Conservation (phyloP, 129 eudicot species). For the Lactuca saligna region DNA sequence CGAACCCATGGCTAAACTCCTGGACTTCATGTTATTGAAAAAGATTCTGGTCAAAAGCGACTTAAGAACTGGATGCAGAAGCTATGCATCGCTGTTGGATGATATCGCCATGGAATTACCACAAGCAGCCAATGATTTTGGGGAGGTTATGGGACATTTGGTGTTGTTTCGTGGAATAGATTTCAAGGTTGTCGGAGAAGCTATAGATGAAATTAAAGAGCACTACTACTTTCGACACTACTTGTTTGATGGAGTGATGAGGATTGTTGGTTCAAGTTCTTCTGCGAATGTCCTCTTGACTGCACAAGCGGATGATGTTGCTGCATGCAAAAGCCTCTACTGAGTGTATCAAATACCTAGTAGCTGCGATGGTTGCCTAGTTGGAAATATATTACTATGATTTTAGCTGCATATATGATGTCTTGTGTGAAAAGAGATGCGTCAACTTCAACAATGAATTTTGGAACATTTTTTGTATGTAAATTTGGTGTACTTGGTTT, state of each 20-base stretch:
- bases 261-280: slow-evolving; percentile 35
- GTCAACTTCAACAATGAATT: too few species aligned
- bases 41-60: slow-evolving; percentile 49
- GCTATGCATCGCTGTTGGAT: slow-evolving; percentile 52
- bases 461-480: too few species aligned
- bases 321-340: slow-evolving; percentile 26
- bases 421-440: too few species aligned
- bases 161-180: slow-evolving; percentile 48
- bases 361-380: too few species aligned
- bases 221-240: slow-evolving; percentile 49
- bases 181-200: slow-evolving; percentile 54
- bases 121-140: slow-evolving; percentile 65
- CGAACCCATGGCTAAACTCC: slow-evolving; percentile 55
- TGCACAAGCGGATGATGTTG: slow-evolving; percentile 52
- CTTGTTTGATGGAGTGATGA: slow-evolving; percentile 37
- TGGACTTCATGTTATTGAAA: slow-evolving; percentile 49
- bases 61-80: slow-evolving; percentile 40
- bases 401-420: too few species aligned
- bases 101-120: slow-evolving; percentile 69
- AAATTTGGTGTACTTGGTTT: too few species aligned
- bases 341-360: too few species aligned
- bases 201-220: slow-evolving; percentile 41
- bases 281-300: slow-evolving; percentile 46
- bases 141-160: slow-evolving; percentile 53
- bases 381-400: too few species aligned